Percentiles rank a stretch among this genome's conserved stretches.
phyloP scores from a whole-genome alignment of 2,329 filamentous ascomycete species.

The Ophiocordyceps australis region DNA sequence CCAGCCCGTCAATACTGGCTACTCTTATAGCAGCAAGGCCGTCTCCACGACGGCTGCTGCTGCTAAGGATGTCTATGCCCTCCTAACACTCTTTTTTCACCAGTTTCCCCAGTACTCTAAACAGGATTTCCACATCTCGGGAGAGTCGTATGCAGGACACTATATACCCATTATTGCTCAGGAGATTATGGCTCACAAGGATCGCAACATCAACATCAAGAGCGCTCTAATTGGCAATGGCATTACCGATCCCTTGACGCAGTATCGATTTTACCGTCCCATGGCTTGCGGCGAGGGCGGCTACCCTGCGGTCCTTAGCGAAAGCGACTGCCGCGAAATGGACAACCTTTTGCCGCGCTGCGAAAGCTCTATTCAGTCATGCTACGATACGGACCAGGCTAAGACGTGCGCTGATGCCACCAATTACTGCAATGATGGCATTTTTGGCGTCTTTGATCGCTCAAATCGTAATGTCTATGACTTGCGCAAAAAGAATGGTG shows the following conservation, averaged over 20 bases:
- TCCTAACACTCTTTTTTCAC: constrained; percentile 94
- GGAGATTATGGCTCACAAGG: constrained; percentile 83
- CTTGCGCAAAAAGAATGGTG: constrained; percentile 74
- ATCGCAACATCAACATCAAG: constrained; percentile 94
- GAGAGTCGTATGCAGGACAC: constrained; percentile 88
- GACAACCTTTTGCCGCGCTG: constrained; percentile 82
- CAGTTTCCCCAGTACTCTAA: constrained; percentile 88
- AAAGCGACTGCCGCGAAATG: constrained; percentile 67
- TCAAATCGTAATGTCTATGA: constrained; percentile 92
- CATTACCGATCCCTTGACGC: constrained; percentile 77
- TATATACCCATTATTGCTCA: constrained; percentile 86
- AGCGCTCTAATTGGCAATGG: constrained; percentile 91
- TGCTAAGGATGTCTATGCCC: constrained; percentile 91
- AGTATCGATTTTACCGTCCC: constrained; percentile 87
- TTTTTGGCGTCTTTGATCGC: constrained; percentile 82
- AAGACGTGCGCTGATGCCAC: constrained; percentile 83
- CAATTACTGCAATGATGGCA: constrained; percentile 94
- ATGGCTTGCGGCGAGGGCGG: constrained; percentile 96
- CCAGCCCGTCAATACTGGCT: constrained; percentile 27
- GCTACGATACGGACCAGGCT: constrained; percentile 79
- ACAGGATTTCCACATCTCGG: constrained; percentile 94
- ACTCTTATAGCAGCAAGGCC: constrained; percentile 40
- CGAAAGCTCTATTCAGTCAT: constrained; percentile 69
- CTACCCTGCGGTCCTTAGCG: constrained; percentile 68
- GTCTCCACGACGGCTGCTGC: constrained; percentile 89